A percentile compares a stretch with the other conserved stretches of the same genome.
phyloP scores from a whole-genome alignment of 768 basidiomycete species.

The Clitopilus passeckerianus region DNA sequence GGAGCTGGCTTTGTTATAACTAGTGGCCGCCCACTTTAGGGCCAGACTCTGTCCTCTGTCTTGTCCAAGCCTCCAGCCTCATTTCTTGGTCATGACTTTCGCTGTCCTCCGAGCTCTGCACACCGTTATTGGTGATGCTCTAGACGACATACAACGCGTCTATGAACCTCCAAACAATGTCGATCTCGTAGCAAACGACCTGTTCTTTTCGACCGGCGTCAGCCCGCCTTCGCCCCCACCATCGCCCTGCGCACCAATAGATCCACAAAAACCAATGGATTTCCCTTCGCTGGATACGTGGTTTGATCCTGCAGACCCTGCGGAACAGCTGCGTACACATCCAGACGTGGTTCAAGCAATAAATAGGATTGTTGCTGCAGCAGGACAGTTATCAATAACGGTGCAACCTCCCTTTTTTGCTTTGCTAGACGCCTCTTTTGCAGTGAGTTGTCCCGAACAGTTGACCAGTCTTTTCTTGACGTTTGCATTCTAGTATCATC shows the following conservation, averaged over 20 bases:
- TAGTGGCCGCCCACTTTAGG: background rate
- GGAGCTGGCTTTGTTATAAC: background rate
- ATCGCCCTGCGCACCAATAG: constrained; percentile 18
- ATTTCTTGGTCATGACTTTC: constrained; percentile 43
- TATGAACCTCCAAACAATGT: constrained; percentile 29
- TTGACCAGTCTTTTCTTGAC: background rate
- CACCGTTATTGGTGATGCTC: constrained; percentile 59
- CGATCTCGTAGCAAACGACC: constrained; percentile 6
- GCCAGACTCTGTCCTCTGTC: background rate
- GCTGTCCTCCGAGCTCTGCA: constrained; percentile 60
- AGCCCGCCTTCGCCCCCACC: constrained; percentile 23
- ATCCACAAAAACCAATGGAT: constrained; percentile 27
- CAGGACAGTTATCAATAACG: constrained; percentile 59
- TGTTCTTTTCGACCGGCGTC: background rate
- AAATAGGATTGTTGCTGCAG: constrained; percentile 61
- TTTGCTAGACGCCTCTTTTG: constrained; percentile 71
- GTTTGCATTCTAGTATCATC: constrained; percentile 47
- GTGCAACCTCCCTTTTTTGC: constrained; percentile 67
- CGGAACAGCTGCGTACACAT: constrained; percentile 54
- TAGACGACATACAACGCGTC: constrained; percentile 63
- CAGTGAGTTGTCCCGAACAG: constrained; percentile 33
- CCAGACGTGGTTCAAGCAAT: constrained; percentile 58
- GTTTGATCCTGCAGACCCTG: constrained; percentile 35
- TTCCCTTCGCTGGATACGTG: constrained; percentile 55
- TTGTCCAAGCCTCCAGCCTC: background rate